These are phyloP conservation scores for Cylindrotheca closterium DNA, from an alignment of 108 stramenopile species.

Conservation along the genomic window DNA sequence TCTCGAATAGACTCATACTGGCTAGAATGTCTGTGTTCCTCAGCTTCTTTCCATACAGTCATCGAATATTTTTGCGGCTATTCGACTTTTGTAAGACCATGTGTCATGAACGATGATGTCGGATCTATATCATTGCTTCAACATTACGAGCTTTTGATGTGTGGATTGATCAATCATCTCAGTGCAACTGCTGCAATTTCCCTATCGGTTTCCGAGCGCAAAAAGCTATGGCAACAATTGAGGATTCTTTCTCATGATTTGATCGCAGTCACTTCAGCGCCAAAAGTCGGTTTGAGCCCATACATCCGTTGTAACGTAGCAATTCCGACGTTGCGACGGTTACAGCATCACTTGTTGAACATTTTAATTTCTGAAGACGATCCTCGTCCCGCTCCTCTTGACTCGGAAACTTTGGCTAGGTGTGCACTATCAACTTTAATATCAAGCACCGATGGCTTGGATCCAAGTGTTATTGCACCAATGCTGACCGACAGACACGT, in stretches of 20 bases:
- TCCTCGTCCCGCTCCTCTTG: not conserved
- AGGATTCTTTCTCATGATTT: not conserved
- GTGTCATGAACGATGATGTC: not conserved
- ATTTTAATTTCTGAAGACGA: not conserved
- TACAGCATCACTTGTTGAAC: not conserved
- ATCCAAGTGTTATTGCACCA: not conserved
- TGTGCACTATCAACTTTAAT: not conserved
- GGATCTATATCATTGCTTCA: conserved; percentile 5
- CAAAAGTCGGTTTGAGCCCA: not conserved
- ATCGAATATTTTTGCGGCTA: conserved; percentile 8
- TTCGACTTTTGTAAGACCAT: not conserved
- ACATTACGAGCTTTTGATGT: conserved; percentile 18
- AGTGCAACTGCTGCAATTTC: not conserved
- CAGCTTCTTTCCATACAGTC: not conserved
- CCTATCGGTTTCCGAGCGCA: not conserved
- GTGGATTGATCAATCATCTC: conserved; percentile 1
- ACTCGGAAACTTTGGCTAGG: not conserved
- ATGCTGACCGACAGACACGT: not conserved
- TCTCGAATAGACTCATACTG: conserved; percentile 10
- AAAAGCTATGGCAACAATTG: not conserved
- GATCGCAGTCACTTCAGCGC: not conserved
- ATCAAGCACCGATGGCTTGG: not conserved
- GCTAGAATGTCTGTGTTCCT: conserved; percentile 1
- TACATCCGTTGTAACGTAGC: conserved; percentile 8
- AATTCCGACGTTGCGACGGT: not conserved